phyloP scores from a whole-genome alignment of 345 rosid genomes.

The Populus tremula region DNA sequence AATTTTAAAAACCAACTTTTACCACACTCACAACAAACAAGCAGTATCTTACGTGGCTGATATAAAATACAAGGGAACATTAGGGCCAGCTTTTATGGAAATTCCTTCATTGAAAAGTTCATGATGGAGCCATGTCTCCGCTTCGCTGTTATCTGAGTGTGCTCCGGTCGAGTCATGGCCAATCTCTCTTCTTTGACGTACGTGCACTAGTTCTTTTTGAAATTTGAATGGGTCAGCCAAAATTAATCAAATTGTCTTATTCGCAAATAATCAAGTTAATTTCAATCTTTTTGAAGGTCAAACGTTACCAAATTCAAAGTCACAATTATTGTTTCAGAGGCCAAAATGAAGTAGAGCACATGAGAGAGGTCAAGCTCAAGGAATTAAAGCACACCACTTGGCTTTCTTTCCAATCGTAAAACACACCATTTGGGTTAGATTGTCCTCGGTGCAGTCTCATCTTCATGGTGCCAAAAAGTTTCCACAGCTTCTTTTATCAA shows the following conservation, averaged over 20 bases:
- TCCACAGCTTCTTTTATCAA: not conserved
- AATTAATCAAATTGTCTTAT: not conserved
- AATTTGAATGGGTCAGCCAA: not conserved
- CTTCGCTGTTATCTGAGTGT: not conserved
- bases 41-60: no score
- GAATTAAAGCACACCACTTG: not conserved
- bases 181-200: not conserved
- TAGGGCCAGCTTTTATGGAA: not conserved
- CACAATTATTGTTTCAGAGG: not conserved
- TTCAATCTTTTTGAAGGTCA: not conserved
- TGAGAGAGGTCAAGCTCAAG: not conserved
- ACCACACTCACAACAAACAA: no score
- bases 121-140: slow-evolving; percentile 5
- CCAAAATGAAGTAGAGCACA: not conserved
- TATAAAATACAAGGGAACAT: not conserved
- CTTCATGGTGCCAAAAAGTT: not conserved
- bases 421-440: not conserved
- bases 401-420: no score
- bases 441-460: not conserved
- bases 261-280: not conserved
- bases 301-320: not conserved
- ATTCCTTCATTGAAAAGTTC: not conserved
- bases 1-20: no score
- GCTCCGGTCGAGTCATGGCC: not conserved
- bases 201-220: no score